A percentile compares a stretch with the other conserved stretches of the same genome.
Evolutionary conservation across 2,329 filamentous ascomycete genomes (phyloP).

Genomic region (Aspergillus bombycis): DNA sequence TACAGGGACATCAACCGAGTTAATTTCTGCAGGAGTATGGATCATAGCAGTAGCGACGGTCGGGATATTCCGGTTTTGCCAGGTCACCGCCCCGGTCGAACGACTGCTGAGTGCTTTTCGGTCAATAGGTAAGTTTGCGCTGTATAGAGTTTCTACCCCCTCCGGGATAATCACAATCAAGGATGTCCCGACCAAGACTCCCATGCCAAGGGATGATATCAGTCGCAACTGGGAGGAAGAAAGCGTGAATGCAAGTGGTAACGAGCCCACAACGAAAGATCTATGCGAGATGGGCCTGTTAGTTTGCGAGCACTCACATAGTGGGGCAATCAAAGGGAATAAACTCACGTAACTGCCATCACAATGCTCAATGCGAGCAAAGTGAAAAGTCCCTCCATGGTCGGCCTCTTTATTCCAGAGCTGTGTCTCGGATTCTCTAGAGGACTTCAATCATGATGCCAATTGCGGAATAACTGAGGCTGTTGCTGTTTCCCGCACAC

Average conservation of each 20-base stretch:
- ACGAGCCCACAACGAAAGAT: constrained; percentile 88
- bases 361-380: constrained; percentile 66
- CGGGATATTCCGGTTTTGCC: constrained; percentile 30
- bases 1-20: background rate
- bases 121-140: constrained; percentile 43
- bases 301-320: constrained; percentile 12
- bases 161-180: constrained; percentile 98
- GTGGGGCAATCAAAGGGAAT: background rate
- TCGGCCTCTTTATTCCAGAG: constrained; percentile 40
- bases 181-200: constrained; percentile 90
- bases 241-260: constrained; percentile 86
- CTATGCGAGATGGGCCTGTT: constrained; percentile 51
- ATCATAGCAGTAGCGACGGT: constrained; percentile 16
- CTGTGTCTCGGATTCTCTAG: constrained; percentile 32
- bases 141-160: constrained; percentile 87
- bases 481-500: background rate
- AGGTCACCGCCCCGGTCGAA: constrained; percentile 29
- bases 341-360: constrained; percentile 65
- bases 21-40: background rate
- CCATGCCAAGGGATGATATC: constrained; percentile 90
- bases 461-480: constrained; percentile 14
- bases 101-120: constrained; percentile 37
- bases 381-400: constrained; percentile 66
- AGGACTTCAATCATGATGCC: constrained; percentile 32
- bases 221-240: constrained; percentile 84